Evolutionary conservation across 2,329 filamentous ascomycete genomes (phyloP).

Genomic region (Xylaria sp.): DNA sequence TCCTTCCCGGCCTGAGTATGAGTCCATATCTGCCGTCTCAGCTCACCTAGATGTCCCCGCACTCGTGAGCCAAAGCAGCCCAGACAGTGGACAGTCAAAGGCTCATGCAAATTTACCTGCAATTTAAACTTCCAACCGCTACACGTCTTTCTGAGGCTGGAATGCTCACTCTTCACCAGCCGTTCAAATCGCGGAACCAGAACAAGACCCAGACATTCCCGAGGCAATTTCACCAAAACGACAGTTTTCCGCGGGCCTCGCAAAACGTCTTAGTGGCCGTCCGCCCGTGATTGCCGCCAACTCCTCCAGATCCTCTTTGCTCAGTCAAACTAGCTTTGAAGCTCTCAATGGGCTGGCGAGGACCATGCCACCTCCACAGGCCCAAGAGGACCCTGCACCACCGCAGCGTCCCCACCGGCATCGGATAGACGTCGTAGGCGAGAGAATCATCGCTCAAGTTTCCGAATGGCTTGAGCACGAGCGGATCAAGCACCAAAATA

Average conservation of each 20-base stretch:
- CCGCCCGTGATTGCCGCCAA: conserved; percentile 50
- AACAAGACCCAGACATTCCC: conserved; percentile 45
- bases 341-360: conserved; percentile 43
- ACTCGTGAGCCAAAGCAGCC: conserved; percentile 6
- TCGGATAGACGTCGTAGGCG: conserved; percentile 53
- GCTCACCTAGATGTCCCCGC: neutral
- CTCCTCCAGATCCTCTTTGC: conserved; percentile 59
- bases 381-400: conserved; percentile 39
- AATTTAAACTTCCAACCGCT: conserved; percentile 11
- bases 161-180: conserved; percentile 52
- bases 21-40: neutral
- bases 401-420: conserved; percentile 49
- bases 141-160: conserved; percentile 11
- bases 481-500: conserved; percentile 71
- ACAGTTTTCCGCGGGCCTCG: conserved; percentile 58
- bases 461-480: conserved; percentile 87
- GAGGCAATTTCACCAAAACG: conserved; percentile 56
- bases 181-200: conserved; percentile 69
- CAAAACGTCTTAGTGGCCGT: conserved; percentile 58
- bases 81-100: conserved; percentile 8
- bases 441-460: conserved; percentile 77
- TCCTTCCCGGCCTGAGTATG: neutral
- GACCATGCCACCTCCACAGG: conserved; percentile 45
- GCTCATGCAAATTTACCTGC: neutral
- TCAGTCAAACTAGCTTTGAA: conserved; percentile 54